These are phyloP conservation scores for Penicillium digitatum DNA, from an alignment of 2,329 filamentous ascomycete genomes.

Conservation along the genomic window DNA sequence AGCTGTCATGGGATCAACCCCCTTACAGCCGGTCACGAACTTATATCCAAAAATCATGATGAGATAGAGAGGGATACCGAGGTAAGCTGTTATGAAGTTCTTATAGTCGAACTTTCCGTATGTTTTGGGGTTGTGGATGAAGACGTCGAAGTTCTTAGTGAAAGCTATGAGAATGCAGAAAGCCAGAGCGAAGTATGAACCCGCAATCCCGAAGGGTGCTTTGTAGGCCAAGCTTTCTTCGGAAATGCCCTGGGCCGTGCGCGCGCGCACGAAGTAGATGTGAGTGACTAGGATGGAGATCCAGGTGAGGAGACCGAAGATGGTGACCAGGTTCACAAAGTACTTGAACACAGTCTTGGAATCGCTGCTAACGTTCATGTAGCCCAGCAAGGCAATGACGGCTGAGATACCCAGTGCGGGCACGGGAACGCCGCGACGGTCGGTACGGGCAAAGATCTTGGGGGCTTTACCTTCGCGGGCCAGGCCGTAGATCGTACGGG, in stretches of 20 bases:
- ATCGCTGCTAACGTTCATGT: constrained; percentile 60
- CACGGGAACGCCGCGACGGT: constrained; percentile 67
- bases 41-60: constrained; percentile 67
- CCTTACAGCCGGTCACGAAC: constrained; percentile 51
- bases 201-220: constrained; percentile 67
- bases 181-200: constrained; percentile 63
- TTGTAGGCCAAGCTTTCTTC: constrained; percentile 58
- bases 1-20: constrained; percentile 55
- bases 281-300: constrained; percentile 65
- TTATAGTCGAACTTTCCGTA: constrained; percentile 64
- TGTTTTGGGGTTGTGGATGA: constrained; percentile 47
- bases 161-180: constrained; percentile 71
- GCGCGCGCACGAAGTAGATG: constrained; percentile 62
- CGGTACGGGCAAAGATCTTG: constrained; percentile 65
- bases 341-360: constrained; percentile 58
- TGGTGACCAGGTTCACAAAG: constrained; percentile 65
- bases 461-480: constrained; percentile 69
- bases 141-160: constrained; percentile 79
- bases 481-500: constrained; percentile 68
- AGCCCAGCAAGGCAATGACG: constrained; percentile 63
- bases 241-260: constrained; percentile 57
- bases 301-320: constrained; percentile 65
- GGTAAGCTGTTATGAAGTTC: constrained; percentile 72
- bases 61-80: constrained; percentile 72
- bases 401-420: constrained; percentile 61